Base-by-base conservation (phyloP, 2,329 filamentous ascomycete species). In the Penicillium fuscoglaucum region DNA sequence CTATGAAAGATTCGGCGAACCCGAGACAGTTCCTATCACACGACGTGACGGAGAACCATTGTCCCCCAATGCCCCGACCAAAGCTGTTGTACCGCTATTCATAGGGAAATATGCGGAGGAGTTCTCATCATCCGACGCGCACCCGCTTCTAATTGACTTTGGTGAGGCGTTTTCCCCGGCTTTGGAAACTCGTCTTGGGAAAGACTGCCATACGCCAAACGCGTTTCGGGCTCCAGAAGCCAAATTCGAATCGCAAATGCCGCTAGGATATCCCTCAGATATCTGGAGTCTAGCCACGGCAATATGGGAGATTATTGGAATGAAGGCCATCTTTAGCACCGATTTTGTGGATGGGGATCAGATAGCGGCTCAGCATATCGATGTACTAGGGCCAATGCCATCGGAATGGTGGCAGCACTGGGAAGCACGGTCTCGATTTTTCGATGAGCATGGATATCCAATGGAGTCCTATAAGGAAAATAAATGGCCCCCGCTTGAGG, bases 111-210 rank as follows among this genome's bases (percentile, higher is more conserved):
- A 62, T 6, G 68, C 68, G 7, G 59, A 72, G 43, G 55, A 71
- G 0, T 68, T 74, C 45, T 59, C 61, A 9, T 29, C 73, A 24
- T 59, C 61, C 1, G 74, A 77, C 13, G 61, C 68, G 1, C 59
- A 60, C 5, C 39, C 71, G 0, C 55, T 76, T 50, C 70, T 77
- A 1, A 65, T 61, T 58, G 74, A 77, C 61, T 76, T 74, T 65
- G 72, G 72, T 13, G 70, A 73, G 48, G 62, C 71, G 6, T 75
- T 73, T 57, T 33, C 29, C 15, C 55, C 55, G 4, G 24, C 29
- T 21, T 53, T 10, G 2, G 44, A 62, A 19, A 0, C 17, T 50
- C 60, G 58, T 21, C 52, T 24, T 1, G 61, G 61, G 9, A 13
- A 59, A 57, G 61, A 70, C 54, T 69, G 65, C 39, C 63, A 68